Percentiles rank a stretch among this genome's conserved stretches.
These are phyloP conservation scores for Wallacemonas sp. DNA, from an alignment of 208 protist species.

Conservation along the genomic window DNA sequence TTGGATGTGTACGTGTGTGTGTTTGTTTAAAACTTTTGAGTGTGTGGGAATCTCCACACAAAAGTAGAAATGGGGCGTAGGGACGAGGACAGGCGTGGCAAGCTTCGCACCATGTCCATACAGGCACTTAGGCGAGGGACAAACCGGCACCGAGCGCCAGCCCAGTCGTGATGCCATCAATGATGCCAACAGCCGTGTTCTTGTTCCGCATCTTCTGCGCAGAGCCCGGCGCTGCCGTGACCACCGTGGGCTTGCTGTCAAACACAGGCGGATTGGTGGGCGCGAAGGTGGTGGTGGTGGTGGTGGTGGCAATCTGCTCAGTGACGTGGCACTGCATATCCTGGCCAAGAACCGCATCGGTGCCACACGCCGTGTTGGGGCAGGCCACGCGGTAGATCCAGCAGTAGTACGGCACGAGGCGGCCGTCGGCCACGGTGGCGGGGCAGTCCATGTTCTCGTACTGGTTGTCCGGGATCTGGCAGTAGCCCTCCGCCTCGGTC, in stretches of 20 bases:
- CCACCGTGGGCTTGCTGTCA: conserved; percentile 9
- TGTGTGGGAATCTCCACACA: too few species aligned
- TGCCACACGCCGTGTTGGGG: conserved; percentile 32
- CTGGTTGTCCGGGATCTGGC: conserved; percentile 27
- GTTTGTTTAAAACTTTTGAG: too few species aligned
- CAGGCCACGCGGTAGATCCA: conserved; percentile 47
- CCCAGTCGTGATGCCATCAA: conserved; percentile 20
- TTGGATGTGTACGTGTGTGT: too few species aligned
- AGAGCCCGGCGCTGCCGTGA: neutral
- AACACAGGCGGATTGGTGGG: neutral
- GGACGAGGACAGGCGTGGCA: neutral
- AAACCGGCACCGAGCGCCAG: conserved; percentile 15
- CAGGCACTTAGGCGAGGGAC: neutral
- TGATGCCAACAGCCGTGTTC: conserved; percentile 6
- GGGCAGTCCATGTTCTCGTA: conserved; percentile 46
- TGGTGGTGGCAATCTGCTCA: neutral
- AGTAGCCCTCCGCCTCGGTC: conserved; percentile 26
- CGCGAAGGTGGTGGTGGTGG: conserved; percentile 5
- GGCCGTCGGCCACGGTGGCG: conserved; percentile 15
- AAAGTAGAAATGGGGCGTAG: conserved; percentile 5
- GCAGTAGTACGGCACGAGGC: conserved; percentile 39
- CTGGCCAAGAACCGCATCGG: conserved; percentile 26
- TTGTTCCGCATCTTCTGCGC: conserved; percentile 2
- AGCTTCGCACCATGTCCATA: neutral
- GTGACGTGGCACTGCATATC: conserved; percentile 50